Base-by-base conservation (phyloP, 1,139 yeast species). In the Groenewaldozyma sp. region DNA sequence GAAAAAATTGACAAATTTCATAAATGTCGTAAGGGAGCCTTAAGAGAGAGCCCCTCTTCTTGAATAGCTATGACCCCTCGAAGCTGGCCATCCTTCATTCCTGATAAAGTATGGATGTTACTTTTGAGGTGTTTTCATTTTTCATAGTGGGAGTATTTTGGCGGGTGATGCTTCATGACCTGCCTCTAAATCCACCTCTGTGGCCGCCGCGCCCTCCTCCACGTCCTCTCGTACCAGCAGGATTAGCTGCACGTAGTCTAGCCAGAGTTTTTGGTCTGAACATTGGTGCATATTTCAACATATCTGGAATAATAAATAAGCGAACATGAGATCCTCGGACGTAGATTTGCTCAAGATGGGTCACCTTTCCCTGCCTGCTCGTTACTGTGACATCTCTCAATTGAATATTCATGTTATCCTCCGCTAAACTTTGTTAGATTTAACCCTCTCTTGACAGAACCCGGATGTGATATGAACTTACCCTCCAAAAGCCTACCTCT, bases 401-500 rank as follows among this genome's bases (percentile, higher is more conserved):
- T 47, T 91, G 94, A 20, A 88, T 76, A 58, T 91, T 91, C 98
- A 91, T 91, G 58, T 82, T 88, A 56, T 91, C 98, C 62, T 78
- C 91, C 14, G 71, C 67, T 50, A 34, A 10, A 38, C 24, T 20
- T 24, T n/a, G n/a, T n/a, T n/a, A n/a, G n/a, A 19, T 22, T 5
- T 20, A 26, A 26, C 24, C 21, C 26, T n/a, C 2, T 5, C 7
- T 17, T n/a, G 32, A 7, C 14, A 31, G 17, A 16, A n/a, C n/a
- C 27, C 20, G n/a, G 17, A 33, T 27, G 5, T 9, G 28, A 5
- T 19, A n/a, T n/a, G 14, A 32, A 37, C 59, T 53, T 64, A 60
- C 82, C 79, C 54, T 82, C 94, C 10, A 82, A 62, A 34, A 91
- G 70, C 57, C 82, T 86, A 1, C 97, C 97, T 32, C 94, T 71